A percentile compares a stretch with the other conserved stretches of the same genome.
Conservation (phyloP, 257 asterid species). For the Anisodus tanguticus region DNA sequence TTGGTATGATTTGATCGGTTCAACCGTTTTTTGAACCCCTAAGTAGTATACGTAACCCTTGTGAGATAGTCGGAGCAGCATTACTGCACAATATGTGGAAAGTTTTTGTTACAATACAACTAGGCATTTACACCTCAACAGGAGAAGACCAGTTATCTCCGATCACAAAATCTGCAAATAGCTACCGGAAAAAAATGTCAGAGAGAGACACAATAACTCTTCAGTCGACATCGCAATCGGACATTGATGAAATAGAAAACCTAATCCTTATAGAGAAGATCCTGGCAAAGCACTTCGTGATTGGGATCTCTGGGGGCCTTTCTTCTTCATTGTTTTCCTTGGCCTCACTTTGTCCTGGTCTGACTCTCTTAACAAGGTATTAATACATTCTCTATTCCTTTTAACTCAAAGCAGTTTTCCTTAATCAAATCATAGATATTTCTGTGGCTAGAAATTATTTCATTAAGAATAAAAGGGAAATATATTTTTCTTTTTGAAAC, state of each 20-base stretch:
- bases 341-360: conserved; percentile 97
- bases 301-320: conserved; percentile 99
- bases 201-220: conserved; percentile 74
- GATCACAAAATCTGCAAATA: background rate
- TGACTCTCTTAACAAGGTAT: conserved; percentile 84
- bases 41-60: too few species aligned
- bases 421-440: too few species aligned
- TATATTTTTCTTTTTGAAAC: too few species aligned
- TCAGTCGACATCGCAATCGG: conserved; percentile 83
- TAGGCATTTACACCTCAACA: background rate
- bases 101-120: too few species aligned
- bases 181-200: conserved; percentile 50
- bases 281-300: conserved; percentile 96
- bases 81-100: too few species aligned
- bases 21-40: too few species aligned
- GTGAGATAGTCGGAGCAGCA: too few species aligned
- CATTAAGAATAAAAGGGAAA: too few species aligned
- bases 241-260: conserved; percentile 96
- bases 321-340: conserved; percentile 93
- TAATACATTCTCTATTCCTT: conserved; percentile 10
- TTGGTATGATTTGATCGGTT: too few species aligned
- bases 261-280: conserved; percentile 91
- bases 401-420: too few species aligned
- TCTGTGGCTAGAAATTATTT: too few species aligned
- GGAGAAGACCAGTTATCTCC: background rate